phyloP scores from a whole-genome alignment of 495 filamentous ascomycete genomes.

The Aspergillus mulundensis region DNA sequence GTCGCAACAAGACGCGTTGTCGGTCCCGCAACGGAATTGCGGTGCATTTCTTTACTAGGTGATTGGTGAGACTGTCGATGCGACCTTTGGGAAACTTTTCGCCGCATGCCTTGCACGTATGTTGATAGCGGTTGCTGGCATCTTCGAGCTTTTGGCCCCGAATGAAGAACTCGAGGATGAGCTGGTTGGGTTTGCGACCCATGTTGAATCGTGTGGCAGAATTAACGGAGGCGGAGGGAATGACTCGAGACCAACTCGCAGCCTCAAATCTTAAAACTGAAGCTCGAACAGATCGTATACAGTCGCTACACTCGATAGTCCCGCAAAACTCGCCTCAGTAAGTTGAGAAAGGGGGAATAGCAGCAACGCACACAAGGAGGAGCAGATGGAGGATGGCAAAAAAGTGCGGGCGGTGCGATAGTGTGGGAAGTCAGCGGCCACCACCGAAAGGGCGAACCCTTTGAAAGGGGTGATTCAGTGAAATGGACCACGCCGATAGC shows the following conservation, averaged over 20 bases:
- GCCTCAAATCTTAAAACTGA: neutral
- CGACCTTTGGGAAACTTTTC: slow-evolving; percentile 82
- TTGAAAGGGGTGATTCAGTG: neutral
- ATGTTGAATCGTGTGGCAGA: slow-evolving; percentile 41
- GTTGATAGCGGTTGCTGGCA: slow-evolving; percentile 80
- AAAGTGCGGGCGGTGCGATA: slow-evolving; percentile 11
- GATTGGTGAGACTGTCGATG: slow-evolving; percentile 70
- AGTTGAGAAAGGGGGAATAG: neutral
- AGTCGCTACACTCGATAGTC: neutral
- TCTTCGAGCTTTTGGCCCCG: slow-evolving; percentile 78
- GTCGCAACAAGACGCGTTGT: slow-evolving; percentile 58
- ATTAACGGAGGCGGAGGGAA: slow-evolving; percentile 10
- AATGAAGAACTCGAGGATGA: slow-evolving; percentile 81
- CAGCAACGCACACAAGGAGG: slow-evolving; percentile 17
- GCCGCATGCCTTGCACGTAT: slow-evolving; percentile 81
- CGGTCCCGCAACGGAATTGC: slow-evolving; percentile 64
- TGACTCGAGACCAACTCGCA: slow-evolving; percentile 7
- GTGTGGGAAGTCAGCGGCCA: slow-evolving; percentile 3
- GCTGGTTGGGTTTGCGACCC: slow-evolving; percentile 75
- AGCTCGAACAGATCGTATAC: neutral
- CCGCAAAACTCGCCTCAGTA: neutral
- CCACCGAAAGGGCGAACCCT: slow-evolving; percentile 7
- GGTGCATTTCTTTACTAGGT: slow-evolving; percentile 78
- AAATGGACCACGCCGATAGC: neutral
- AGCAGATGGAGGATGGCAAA: slow-evolving; percentile 20